Percentiles rank a stretch among this genome's conserved stretches.
Conservation (phyloP, 2,329 filamentous ascomycete species). For the Dactylellina leptospora region DNA sequence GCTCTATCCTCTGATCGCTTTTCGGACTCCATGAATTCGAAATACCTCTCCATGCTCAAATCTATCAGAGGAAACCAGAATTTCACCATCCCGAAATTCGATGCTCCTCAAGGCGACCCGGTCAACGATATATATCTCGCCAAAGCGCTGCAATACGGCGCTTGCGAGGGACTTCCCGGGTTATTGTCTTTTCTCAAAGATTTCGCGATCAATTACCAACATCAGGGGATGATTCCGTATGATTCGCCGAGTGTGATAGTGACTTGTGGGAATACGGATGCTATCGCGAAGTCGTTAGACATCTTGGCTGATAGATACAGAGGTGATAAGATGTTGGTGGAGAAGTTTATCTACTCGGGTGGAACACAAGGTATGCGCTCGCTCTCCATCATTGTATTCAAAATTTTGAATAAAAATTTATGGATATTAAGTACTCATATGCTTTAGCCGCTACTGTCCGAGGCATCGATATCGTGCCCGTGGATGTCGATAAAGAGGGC, state of each 20-base stretch:
- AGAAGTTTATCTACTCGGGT: conserved; percentile 83
- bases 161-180: conserved; percentile 81
- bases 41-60: conserved; percentile 58
- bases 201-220: conserved; percentile 78
- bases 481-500: conserved; percentile 79
- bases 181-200: conserved; percentile 79
- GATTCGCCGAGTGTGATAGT: conserved; percentile 71
- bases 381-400: background rate
- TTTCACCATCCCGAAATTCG: conserved; percentile 75
- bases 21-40: conserved; percentile 56
- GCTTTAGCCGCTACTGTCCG: conserved; percentile 67
- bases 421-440: background rate
- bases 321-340: conserved; percentile 74
- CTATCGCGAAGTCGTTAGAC: conserved; percentile 79
- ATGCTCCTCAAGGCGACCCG: conserved; percentile 66
- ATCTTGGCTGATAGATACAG: conserved; percentile 80
- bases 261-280: conserved; percentile 85
- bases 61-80: conserved; percentile 62
- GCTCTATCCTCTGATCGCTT: conserved; percentile 78
- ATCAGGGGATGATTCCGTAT: conserved; percentile 72
- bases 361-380: conserved; percentile 67
- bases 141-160: conserved; percentile 86
- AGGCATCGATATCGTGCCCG: conserved; percentile 76
- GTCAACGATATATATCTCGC: conserved; percentile 71
- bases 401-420: background rate